Base-by-base conservation (phyloP, 2,329 filamentous ascomycete species). In the Cercospora citrullina region DNA sequence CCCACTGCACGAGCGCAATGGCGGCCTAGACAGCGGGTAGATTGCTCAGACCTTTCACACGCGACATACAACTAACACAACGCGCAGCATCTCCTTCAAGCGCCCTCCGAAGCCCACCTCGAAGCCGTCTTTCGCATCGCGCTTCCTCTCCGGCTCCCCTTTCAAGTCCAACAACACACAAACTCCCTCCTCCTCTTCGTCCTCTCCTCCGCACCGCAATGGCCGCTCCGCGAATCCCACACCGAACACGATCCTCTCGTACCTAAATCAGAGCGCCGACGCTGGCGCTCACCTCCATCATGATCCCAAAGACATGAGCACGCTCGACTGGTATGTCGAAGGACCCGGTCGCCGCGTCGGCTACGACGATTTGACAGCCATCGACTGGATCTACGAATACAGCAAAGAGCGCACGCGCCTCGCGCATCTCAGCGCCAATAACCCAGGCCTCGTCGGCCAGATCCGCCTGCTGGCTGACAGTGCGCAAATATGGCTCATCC, bases 371-470 rank as follows among this genome's bases (percentile, higher is more conserved):
- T 84, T 97, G 78, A 97, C 94, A 16, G 94, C 95, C 67, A 99
- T 99, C 78, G 95, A 99, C 82, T 99, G 95, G 95, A 98, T 98
- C 77, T 98, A 97, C 75, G 95, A 99, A 80, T 97, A 98, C 77
- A 95, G 92, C 63, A 97, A 97, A 79, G 95, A 99, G 81, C 88
- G 95, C 21, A 93, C 96, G 79, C 88, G 95, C 26, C 82, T 96
- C 75, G 88, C 93, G n/a, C 87, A 91, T 31, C 83, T 99, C 21
- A 87, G 89, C 65, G 87, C 90, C 0, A 87, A 86, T 74, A 86
- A 89, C 7, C 85, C 87, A 21, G 92, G 93, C 0, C 73, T 97
- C 5, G 68, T 94, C 21, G 93, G 93, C 12, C 88, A 93, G 74
- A 75, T 91, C 64, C 89, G 87, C 69, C 89, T 91, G 72, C 81